Evolutionary conservation across 2,329 filamentous ascomycete genomes (phyloP), one percentile per base, ranked within the genome.

Genomic region (Penicillium expansum): DNA sequence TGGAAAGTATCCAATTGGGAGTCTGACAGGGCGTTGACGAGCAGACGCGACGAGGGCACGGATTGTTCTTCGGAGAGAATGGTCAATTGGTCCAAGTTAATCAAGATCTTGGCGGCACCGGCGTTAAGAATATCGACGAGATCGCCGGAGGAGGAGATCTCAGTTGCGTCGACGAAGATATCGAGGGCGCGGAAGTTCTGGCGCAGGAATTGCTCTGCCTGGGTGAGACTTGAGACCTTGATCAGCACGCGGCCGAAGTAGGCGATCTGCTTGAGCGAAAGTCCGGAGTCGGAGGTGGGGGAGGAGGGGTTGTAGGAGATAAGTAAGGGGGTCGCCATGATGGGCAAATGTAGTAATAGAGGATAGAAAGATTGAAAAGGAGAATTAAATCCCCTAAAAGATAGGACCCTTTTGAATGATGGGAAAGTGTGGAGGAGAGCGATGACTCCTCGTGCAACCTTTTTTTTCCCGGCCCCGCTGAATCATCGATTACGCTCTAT

Each of bases 31-130:
- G 86, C 72, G 9, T 78, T 79, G 33, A 86, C 76, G 9, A 86
- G 81, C n/a, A 88, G 71, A 47, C 86, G 78, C 55, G 81, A 79
- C 9, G 81, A 78, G 13, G 76, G 74, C 42, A 86, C 76, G 30
- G 80, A 80, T 63, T 80, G 74, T 63, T 80, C 75, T 48, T 77
- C 65, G 50, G 80, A 75, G 42, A 89, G 74, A 18, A 77, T 73
- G 39, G 80, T 78, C 52, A 95, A 78, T 71, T 91, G 88, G 55
- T 86, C 81, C 47, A 86, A 83, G 18, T 83, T 83, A 49, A 96
- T 89, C 72, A 97, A 94, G 60, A 94, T 88, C 71, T 88, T 94
- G 51, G 86, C 84, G 7, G 92, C 91, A 58, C 94, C 94, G 62
- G 86, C 84, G 72, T 99, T 90, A 55, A 99, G 85, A 35, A 97